Evolutionary conservation across 2,329 filamentous ascomycete genomes (phyloP).

Genomic region (Macrophomina tecta): DNA sequence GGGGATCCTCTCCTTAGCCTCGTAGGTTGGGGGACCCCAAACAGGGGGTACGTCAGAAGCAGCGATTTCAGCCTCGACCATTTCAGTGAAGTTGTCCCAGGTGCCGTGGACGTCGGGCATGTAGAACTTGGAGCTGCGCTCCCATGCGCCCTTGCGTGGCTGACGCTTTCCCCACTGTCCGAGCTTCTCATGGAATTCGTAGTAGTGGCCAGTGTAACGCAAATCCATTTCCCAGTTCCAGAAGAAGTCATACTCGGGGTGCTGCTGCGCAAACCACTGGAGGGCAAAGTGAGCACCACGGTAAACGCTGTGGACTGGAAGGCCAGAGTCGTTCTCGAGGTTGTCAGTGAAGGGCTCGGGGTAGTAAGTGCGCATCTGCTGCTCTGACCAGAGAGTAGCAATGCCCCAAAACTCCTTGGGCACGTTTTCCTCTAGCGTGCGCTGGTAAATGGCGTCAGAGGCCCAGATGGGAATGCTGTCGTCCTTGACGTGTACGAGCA

Average conservation of each 20-base stretch:
- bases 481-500: conserved; percentile 85
- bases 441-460: conserved; percentile 70
- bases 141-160: conserved; percentile 75
- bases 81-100: conserved; percentile 66
- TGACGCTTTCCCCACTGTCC: conserved; percentile 69
- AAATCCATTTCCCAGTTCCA: conserved; percentile 95
- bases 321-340: conserved; percentile 66
- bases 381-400: conserved; percentile 90
- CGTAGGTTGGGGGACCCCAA: conserved; percentile 66
- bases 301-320: conserved; percentile 84
- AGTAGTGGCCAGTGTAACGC: conserved; percentile 80
- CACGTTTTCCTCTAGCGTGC: conserved; percentile 70
- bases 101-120: conserved; percentile 72
- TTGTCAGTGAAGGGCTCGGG: conserved; percentile 77
- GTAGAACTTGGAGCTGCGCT: conserved; percentile 74
- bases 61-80: conserved; percentile 65
- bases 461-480: conserved; percentile 78
- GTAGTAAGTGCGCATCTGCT: conserved; percentile 90
- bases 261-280: conserved; percentile 59
- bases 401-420: conserved; percentile 88
- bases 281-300: conserved; percentile 62
- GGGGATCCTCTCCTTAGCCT: conserved; percentile 53
- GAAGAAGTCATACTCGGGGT: conserved; percentile 59
- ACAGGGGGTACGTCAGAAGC: conserved; percentile 58
- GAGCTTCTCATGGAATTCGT: conserved; percentile 75